Conservation (phyloP, 2,329 filamentous ascomycete species). For the Xylaria sp. region DNA sequence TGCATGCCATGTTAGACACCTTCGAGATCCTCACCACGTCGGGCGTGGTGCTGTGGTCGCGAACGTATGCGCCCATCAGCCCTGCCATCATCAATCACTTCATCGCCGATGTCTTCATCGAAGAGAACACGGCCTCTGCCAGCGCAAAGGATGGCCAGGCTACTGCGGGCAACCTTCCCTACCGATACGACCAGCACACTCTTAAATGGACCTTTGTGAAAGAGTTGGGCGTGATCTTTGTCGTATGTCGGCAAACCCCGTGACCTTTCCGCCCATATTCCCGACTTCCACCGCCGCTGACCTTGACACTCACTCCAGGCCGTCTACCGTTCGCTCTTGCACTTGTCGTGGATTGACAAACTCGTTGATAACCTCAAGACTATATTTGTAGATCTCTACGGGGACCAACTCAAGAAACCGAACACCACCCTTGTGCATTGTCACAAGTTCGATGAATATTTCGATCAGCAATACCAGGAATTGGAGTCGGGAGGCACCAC, state of each 20-base stretch:
- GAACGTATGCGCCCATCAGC: conserved; percentile 82
- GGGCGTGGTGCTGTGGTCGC: conserved; percentile 96
- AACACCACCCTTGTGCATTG: conserved; percentile 84
- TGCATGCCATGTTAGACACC: conserved; percentile 81
- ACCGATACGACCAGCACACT: conserved; percentile 92
- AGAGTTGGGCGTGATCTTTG: conserved; percentile 94
- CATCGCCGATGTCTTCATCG: conserved; percentile 97
- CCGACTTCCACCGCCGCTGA: conserved; percentile 25
- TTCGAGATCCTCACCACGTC: conserved; percentile 98
- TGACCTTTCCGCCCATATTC: not conserved
- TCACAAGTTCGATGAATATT: conserved; percentile 86
- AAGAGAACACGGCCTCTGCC: conserved; percentile 79
- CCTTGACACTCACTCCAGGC: conserved; percentile 65
- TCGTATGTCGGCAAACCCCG: conserved; percentile 63
- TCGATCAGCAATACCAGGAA: conserved; percentile 90
- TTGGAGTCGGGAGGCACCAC: conserved; percentile 69
- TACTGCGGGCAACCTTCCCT: conserved; percentile 75
- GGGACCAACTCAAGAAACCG: conserved; percentile 83
- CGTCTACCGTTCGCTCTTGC: conserved; percentile 94
- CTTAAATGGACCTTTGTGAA: conserved; percentile 94
- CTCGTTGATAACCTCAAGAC: conserved; percentile 94
- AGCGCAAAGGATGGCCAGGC: conserved; percentile 69
- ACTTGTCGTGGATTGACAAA: conserved; percentile 96
- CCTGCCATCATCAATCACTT: conserved; percentile 90
- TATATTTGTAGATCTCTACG: conserved; percentile 91